phyloP scores from a whole-genome alignment of 73 alveolate genomes.

The Durusdinium trenchii region DNA sequence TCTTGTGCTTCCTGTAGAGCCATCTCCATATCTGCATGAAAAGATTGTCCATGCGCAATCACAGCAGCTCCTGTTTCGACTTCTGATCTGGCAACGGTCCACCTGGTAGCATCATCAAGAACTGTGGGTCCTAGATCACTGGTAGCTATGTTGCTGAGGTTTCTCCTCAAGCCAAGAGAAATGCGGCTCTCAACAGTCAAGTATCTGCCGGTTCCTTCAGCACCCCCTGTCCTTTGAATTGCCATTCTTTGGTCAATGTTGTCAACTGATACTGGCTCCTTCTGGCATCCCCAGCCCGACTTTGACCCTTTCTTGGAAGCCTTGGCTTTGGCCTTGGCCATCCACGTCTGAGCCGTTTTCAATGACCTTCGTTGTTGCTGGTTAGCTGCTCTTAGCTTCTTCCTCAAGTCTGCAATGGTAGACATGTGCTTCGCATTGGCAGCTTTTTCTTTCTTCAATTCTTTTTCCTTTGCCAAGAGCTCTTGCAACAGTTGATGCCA shows the following conservation, averaged over 20 bases:
- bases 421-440: background rate
- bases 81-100: conserved; percentile 14
- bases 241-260: conserved; percentile 24
- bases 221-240: background rate
- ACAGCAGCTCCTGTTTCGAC: background rate
- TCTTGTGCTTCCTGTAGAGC: background rate
- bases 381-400: background rate
- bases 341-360: background rate
- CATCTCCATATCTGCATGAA: background rate
- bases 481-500: background rate
- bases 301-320: background rate
- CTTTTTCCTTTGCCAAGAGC: background rate
- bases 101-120: conserved; percentile 33
- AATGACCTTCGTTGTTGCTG: background rate
- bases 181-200: conserved; percentile 8
- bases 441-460: background rate
- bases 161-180: background rate
- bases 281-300: too few species aligned
- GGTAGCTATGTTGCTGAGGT: background rate
- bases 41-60: background rate
- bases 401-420: background rate
- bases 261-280: background rate
- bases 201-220: background rate
- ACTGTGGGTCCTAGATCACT: background rate
- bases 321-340: conserved; percentile 12